Base-by-base conservation (phyloP, 768 basidiomycete species). In the Amanita pallidorosea region DNA sequence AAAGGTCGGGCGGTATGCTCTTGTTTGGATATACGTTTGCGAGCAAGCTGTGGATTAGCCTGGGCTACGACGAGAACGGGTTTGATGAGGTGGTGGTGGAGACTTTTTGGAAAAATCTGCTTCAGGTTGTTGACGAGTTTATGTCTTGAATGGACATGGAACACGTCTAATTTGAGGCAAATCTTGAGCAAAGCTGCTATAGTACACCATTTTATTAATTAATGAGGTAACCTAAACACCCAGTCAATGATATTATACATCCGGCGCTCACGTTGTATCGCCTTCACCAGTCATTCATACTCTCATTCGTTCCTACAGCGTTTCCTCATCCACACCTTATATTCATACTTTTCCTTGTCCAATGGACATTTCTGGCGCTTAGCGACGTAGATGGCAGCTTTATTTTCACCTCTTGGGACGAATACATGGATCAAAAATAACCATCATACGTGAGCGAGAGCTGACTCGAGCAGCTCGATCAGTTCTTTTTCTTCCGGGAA, bases 231-330 rank as follows among this genome's bases (percentile, higher is more conserved):
- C 17, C 11, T 22, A 49, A 38, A 40, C 23, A 40, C n/a, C 25
- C 27, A 43, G 11, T 13, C 22, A 12, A 27, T 12, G 11, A 49
- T 51, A 23, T 58, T 67, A 77, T 51, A 73, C 52, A 66, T 93
- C 91, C n/a, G 90, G 90, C 49, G 65, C 65, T 94, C 90, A 61
- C 91, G 73, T 56, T 83, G 81, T 58, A 89, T 79, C 49, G 93
- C 61, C 80, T 89, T 90, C 92, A 94, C 89, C 88, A 90, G 36
- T 90, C 88, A 17, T 85, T 80, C 83, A 91, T 86, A 47, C 73
- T 71, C 55, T 85, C 77, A 33, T 83, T 38, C 83, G 74, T 36
- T 85, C 85, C 84, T 91, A 94, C 12, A 95, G 64, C 1, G 77
- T 76, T 61, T 93, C 89, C 63, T 94, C 92, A 51, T 87, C 83